A percentile compares a stretch with the other conserved stretches of the same genome.
These are phyloP conservation scores for Porodaedalea pini DNA, from an alignment of 1,284 basidiomycete genomes.

Conservation along the genomic window DNA sequence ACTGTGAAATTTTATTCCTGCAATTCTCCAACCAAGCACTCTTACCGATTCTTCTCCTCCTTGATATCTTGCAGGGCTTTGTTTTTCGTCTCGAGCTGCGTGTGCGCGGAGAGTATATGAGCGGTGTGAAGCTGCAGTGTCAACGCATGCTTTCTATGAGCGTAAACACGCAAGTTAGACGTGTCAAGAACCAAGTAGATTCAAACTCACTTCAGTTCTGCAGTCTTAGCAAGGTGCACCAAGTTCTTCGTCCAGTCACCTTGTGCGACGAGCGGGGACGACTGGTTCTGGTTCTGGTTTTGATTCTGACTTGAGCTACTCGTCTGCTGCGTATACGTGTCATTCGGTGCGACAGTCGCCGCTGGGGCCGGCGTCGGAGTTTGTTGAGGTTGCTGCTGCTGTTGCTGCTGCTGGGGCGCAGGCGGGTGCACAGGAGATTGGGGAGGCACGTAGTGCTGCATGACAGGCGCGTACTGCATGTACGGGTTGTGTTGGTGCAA, in stretches of 20 bases:
- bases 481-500: constrained; percentile 10
- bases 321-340: constrained; percentile 14
- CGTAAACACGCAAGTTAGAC: constrained; percentile 10
- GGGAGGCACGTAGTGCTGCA: constrained; percentile 16
- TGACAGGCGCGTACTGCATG: constrained; percentile 1
- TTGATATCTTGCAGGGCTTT: constrained; percentile 73
- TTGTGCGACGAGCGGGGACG: constrained; percentile 55
- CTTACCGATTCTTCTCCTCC: constrained; percentile 73
- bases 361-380: background rate
- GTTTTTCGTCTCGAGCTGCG: constrained; percentile 68
- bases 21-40: background rate
- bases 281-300: background rate
- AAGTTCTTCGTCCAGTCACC: constrained; percentile 83
- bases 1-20: background rate
- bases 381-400: constrained; percentile 9
- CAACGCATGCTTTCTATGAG: constrained; percentile 68
- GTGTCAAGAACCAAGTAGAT: background rate
- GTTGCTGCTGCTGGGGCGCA: background rate
- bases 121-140: constrained; percentile 78
- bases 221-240: constrained; percentile 76
- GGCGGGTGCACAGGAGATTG: constrained; percentile 6
- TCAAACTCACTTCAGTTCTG: constrained; percentile 68
- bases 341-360: constrained; percentile 11
- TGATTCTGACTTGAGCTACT: background rate
- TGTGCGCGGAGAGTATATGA: constrained; percentile 78